These are phyloP conservation scores for Trichophyton schoenleinii DNA, from an alignment of 2,329 filamentous ascomycete species.

Conservation along the genomic window DNA sequence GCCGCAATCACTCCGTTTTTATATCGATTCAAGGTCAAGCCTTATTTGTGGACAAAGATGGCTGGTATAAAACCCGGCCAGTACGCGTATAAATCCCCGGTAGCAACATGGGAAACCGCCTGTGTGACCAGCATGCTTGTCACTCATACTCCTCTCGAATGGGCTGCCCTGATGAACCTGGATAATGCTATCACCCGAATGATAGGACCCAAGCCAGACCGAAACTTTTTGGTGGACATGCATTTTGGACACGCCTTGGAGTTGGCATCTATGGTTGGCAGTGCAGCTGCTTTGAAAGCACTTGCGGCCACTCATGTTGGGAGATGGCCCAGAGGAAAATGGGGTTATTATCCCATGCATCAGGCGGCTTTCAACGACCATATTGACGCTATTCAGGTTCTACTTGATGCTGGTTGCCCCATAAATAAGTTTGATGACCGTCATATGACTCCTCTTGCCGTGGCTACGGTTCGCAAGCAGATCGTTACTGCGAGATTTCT, in stretches of 20 bases:
- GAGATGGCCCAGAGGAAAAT: neutral
- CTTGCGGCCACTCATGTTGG: neutral
- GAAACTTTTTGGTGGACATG: neutral
- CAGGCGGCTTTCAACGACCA: neutral
- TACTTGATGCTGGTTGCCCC: neutral
- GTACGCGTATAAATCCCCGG: neutral
- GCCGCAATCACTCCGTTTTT: neutral
- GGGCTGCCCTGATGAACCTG: neutral
- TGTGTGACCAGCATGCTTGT: neutral
- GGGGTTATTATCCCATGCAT: neutral
- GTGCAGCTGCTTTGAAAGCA: neutral
- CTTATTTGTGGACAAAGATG: neutral
- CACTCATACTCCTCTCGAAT: neutral
- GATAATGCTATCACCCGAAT: neutral
- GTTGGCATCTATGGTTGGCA: neutral
- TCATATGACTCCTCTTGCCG: neutral
- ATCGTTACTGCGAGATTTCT: neutral
- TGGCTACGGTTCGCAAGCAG: neutral
- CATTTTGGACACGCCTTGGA: neutral
- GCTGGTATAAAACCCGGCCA: neutral
- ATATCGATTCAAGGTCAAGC: neutral
- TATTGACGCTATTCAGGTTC: neutral
- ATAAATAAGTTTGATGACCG: neutral
- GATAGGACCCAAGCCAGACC: neutral
- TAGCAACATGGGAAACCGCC: neutral